A percentile compares a stretch with the other conserved stretches of the same genome.
These are phyloP conservation scores for Ustilago vetiveriae DNA, from an alignment of 1,284 basidiomycete species.

Conservation along the genomic window DNA sequence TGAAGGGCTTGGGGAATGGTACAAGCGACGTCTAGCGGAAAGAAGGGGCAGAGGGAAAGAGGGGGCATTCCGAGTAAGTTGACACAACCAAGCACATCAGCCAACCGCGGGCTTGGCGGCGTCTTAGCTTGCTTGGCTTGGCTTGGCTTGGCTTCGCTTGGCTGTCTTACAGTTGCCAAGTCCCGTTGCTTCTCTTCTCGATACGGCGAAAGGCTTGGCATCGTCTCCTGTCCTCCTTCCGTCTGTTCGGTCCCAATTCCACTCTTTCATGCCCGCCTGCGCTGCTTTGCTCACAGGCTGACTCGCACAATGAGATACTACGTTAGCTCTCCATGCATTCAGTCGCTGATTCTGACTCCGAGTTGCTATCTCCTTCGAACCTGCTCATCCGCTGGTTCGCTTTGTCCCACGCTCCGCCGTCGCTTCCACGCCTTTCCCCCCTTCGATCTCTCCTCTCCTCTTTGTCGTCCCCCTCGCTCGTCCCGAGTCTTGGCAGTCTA, in stretches of 20 bases:
- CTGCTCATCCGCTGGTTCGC: neutral
- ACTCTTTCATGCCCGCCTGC: no score
- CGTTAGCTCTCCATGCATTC: no score
- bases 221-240: neutral
- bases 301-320: no score
- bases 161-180: conserved; percentile 1
- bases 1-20: no score
- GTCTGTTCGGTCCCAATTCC: no score
- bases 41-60: no score
- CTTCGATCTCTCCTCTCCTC: neutral
- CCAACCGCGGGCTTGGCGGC: conserved; percentile 12
- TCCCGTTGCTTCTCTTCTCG: neutral
- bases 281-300: no score
- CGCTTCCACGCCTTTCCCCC: neutral
- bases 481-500: conserved; percentile 24
- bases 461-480: neutral
- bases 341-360: no score
- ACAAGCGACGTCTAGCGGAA: no score
- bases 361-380: no score
- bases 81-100: no score
- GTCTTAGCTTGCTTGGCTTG: conserved; percentile 1
- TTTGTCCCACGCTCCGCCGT: neutral
- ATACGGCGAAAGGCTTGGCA: conserved; percentile 2
- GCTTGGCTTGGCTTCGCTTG: conserved; percentile 6
- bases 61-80: neutral